Base-by-base conservation (phyloP, 805 yeast genomes). In the Yarrowia keelungensis region DNA sequence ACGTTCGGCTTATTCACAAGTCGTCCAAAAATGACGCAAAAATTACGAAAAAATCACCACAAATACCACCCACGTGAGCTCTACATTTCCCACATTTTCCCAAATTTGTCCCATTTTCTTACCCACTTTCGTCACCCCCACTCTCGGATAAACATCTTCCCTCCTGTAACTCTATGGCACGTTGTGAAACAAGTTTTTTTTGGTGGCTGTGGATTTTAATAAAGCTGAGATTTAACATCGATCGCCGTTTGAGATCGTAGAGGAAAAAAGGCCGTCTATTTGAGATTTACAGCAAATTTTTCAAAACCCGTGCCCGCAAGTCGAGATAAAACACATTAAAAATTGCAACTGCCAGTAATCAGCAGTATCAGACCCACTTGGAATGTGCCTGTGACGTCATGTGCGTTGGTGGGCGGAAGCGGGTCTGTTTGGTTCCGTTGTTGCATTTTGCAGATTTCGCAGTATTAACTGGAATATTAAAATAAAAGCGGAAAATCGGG, bases 141-240 rank as follows among this genome's bases (percentile, higher is more conserved):
- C 35, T 8, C 43, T 22, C 58, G 58, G 58, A 53, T 53, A 53
- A 53, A 53, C 32, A 26, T 22, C 42, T 11, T 8, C 3, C 10
- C 39, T 26, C 32, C 22, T 15, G 38, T 12, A 53, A 53, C 32
- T 53, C 22, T 53, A 53, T 39, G 45, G 59, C 56, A 53, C 59
- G 59, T 53, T 53, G 16, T 53, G 59, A 53, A 53, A 53, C 59
- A 19, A 39, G 59, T 53, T 53, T 53, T 49, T 53, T 22, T 5
- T 26, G 42, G 35, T 53, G 58, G 59, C n/a, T 8, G 15, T 39
- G 9, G 26, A 38, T n/a, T 16, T 5, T 4, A 15, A 4, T 32
- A 9, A 9, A 32, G 16, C 15, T 36, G n/a, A 2, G 42, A 51
- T 53, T 38, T 38, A 14, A 12, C 19, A 16, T 8, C 45, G 59